These are phyloP conservation scores for Fonsecaea pedrosoi DNA, from an alignment of 2,329 filamentous ascomycete species.

Conservation along the genomic window DNA sequence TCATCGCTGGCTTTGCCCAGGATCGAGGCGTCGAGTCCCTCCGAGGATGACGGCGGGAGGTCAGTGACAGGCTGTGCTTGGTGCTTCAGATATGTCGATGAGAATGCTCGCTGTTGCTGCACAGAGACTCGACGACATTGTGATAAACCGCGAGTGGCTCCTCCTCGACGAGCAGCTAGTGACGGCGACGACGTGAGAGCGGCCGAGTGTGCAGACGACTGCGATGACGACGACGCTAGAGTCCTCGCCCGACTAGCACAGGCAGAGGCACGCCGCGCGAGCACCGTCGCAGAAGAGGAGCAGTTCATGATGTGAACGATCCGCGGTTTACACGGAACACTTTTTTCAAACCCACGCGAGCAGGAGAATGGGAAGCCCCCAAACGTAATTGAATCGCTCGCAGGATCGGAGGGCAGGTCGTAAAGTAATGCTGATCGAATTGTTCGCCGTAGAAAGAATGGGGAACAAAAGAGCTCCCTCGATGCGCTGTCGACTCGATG, in stretches of 20 bases:
- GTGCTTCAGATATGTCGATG: slow-evolving; percentile 9
- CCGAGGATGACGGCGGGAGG: neutral
- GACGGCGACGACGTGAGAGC: neutral
- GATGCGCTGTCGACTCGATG: neutral
- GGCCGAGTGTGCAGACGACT: neutral
- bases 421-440: neutral
- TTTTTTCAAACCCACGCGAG: too few species aligned
- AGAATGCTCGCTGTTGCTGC: slow-evolving; percentile 16
- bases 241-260: neutral
- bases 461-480: neutral
- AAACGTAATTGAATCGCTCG: neutral
- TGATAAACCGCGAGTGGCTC: neutral
- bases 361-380: too few species aligned
- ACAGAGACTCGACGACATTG: neutral
- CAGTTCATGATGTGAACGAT: neutral
- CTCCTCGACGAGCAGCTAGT: neutral
- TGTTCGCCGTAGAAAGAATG: neutral
- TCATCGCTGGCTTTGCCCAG: neutral
- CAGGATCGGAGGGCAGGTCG: neutral
- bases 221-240: neutral
- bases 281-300: slow-evolving; percentile 23
- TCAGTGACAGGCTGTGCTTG: slow-evolving; percentile 19
- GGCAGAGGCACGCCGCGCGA: slow-evolving; percentile 25
- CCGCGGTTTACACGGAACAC: too few species aligned
- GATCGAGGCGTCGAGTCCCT: slow-evolving; percentile 16